Evolutionary conservation across 2,329 filamentous ascomycete genomes (phyloP).

Genomic region (Ilyonectria mors-panacis): DNA sequence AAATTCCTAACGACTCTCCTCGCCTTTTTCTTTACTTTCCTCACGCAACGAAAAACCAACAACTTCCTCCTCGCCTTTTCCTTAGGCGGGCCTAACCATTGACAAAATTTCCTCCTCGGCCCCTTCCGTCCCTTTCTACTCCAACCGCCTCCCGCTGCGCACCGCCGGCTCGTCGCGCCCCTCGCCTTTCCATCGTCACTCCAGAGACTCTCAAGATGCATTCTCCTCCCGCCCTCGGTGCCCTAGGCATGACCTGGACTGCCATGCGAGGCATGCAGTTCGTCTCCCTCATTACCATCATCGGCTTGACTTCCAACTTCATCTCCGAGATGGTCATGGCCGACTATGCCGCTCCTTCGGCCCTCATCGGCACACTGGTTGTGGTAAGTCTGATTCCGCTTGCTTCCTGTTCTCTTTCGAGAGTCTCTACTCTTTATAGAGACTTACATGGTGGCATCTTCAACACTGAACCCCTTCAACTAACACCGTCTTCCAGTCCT

Average conservation of each 20-base stretch:
- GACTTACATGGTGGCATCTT: not conserved
- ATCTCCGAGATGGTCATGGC: constrained; percentile 80
- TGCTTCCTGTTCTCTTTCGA: not conserved
- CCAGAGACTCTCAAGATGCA: constrained; percentile 53
- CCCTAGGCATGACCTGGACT: constrained; percentile 84
- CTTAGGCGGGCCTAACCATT: constrained; percentile 38
- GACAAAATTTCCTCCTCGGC: constrained; percentile 54
- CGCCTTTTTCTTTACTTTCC: constrained; percentile 22
- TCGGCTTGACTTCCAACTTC: constrained; percentile 88
- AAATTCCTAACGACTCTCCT: constrained; percentile 29
- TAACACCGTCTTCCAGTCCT: constrained; percentile 70
- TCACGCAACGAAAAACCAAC: constrained; percentile 18
- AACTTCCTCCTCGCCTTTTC: constrained; percentile 35
- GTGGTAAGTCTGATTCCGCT: constrained; percentile 72
- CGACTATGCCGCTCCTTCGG: constrained; percentile 76
- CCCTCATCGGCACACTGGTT: constrained; percentile 83
- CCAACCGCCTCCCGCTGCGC: constrained; percentile 58
- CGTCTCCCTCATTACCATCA: constrained; percentile 80
- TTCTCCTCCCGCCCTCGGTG: constrained; percentile 72
- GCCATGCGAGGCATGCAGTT: constrained; percentile 79
- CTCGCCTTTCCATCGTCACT: constrained; percentile 61
- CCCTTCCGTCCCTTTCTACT: constrained; percentile 57
- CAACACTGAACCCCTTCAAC: constrained; percentile 9
- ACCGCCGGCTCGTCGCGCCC: constrained; percentile 59
- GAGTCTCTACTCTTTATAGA: not conserved